Evolutionary conservation across 208 protist species (phyloP), one percentile per base, ranked within the genome.

Genomic region (Leishmania arabica): DNA sequence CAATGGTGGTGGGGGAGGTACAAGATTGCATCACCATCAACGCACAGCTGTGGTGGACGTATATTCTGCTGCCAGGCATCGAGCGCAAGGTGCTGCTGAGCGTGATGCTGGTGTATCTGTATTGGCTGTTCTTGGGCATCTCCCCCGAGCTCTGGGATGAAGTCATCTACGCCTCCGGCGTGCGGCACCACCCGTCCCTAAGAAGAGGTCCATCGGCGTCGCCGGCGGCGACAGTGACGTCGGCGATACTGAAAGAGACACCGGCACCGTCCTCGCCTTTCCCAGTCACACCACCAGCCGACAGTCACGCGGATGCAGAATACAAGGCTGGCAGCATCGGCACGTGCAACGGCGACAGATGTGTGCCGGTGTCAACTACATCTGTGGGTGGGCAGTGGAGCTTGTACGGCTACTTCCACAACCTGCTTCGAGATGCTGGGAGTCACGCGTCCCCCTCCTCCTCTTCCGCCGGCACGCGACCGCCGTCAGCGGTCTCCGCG

Each of bases 11-110:
- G 19, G 82, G 82, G 1, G 71, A 73, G 6, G 76, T 75, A 17
- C 72, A 86, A 34, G 84, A 95, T 54, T 53, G 82, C n/a, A 21
- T 89, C 53, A 31, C 70, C 42, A 74, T 89, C 65, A 92, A 91
- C 73, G 40, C 75, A 19, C 66, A 78, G 58, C 8, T 86, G 62
- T 90, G 81, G 75, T 90, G 89, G 86, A 64, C 83, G 24, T 74
- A 80, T 19, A 31, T 82, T 2, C 9, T 85, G 1, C 71, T 70
- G 13, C 82, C 80, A n/a, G 79, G 76, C 0, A 31, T 88, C 37
- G 69, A 69, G 47, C 70, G 51, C 51, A 27, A 71, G 40, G 77
- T 80, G 0, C 37, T 82, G 54, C 60, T 83, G 37, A 66, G 27
- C 24, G 82, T 82, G 27, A 68, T 56, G 21, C 49, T 89, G 1